phyloP scores from a whole-genome alignment of 768 basidiomycete genomes.

The Neoboletus subvelutipes region DNA sequence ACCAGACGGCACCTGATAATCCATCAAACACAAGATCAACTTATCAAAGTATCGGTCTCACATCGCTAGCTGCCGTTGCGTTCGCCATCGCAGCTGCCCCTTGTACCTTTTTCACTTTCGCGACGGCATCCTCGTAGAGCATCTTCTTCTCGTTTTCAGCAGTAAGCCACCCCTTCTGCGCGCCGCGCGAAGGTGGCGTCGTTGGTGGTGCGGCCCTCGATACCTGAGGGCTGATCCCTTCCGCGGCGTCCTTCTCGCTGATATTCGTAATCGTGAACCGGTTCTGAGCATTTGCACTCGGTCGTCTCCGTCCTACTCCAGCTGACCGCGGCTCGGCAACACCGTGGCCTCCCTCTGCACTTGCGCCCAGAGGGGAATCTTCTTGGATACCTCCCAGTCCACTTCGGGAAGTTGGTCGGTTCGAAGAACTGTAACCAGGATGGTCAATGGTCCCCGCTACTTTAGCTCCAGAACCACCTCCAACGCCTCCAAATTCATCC shows the following conservation, averaged over 20 bases:
- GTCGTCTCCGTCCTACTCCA: constrained; percentile 29
- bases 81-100: constrained; percentile 29
- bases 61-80: constrained; percentile 28
- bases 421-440: constrained; percentile 25
- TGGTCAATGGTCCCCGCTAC: constrained; percentile 26
- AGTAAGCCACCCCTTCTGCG: constrained; percentile 22
- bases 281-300: constrained; percentile 32
- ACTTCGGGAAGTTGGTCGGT: constrained; percentile 15
- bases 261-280: constrained; percentile 45
- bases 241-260: constrained; percentile 41
- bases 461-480: constrained; percentile 6
- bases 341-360: constrained; percentile 5
- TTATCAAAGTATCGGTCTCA: constrained; percentile 13
- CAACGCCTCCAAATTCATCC: constrained; percentile 25
- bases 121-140: constrained; percentile 40
- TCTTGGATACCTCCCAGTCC: constrained; percentile 29
- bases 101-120: constrained; percentile 40
- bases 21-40: constrained; percentile 3
- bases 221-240: constrained; percentile 23
- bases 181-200: constrained; percentile 29
- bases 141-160: constrained; percentile 49
- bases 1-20: constrained; percentile 8
- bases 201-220: constrained; percentile 16
- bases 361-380: constrained; percentile 1
- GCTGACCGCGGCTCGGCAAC: constrained; percentile 8